A percentile compares a stretch with the other conserved stretches of the same genome.
Conservation (phyloP, 768 basidiomycete species). For the Termitomyces sp. region DNA sequence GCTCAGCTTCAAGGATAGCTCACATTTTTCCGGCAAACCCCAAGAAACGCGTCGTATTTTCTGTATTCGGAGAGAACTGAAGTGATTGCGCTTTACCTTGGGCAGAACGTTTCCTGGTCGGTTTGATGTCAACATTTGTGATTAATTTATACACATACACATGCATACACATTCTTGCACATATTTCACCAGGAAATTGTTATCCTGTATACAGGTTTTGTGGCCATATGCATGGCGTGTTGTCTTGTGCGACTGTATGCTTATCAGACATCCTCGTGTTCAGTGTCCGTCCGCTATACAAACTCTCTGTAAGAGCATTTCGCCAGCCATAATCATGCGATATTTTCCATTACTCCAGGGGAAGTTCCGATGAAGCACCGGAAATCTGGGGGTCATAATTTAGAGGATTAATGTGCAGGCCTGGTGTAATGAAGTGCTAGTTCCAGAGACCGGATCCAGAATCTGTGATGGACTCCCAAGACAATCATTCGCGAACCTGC, state of each 20-base stretch:
- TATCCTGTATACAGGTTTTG: no score
- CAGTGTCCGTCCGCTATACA: not conserved
- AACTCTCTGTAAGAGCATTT: not conserved
- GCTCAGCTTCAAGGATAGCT: constrained; percentile 20
- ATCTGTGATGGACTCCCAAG: not conserved
- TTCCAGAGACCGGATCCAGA: not conserved
- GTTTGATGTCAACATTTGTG: not conserved
- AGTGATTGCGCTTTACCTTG: not conserved
- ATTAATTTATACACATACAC: no score
- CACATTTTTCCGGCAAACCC: not conserved
- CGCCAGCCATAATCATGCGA: not conserved
- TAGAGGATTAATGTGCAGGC: not conserved
- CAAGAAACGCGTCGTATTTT: not conserved
- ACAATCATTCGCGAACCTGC: not conserved
- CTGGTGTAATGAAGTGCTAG: not conserved
- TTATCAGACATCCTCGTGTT: no score
- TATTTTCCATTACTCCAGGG: not conserved
- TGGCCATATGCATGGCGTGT: no score
- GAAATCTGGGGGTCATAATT: not conserved
- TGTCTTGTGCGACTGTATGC: no score
- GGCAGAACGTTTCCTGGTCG: not conserved
- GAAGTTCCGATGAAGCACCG: not conserved
- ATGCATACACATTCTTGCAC: no score
- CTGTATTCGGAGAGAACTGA: not conserved
- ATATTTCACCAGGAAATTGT: no score